Conservation (phyloP, 306 rosid species). For the Boehmeria nivea region DNA sequence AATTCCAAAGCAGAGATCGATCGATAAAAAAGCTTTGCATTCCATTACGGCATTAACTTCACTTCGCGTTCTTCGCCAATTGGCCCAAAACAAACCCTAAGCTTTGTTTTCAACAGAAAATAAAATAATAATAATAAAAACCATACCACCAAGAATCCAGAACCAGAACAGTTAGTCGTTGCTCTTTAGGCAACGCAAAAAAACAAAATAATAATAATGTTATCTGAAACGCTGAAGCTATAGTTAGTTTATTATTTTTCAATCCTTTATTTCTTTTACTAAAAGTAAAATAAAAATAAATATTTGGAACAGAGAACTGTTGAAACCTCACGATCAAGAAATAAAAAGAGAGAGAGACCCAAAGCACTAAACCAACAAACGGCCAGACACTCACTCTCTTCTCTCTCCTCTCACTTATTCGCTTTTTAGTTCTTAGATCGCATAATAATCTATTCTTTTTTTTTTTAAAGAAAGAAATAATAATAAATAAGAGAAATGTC, state of each 20-base stretch:
- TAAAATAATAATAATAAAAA: too few species aligned
- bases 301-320: not conserved
- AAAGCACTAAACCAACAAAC: too few species aligned
- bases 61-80: slow-evolving; percentile 24
- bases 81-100: not conserved
- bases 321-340: not conserved
- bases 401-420: not conserved
- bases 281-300: too few species aligned
- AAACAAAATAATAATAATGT: not conserved
- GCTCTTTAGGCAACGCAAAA: too few species aligned
- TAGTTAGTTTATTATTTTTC: not conserved
- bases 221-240: too few species aligned
- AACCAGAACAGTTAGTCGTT: too few species aligned
- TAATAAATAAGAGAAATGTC: slow-evolving; percentile 33
- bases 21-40: too few species aligned
- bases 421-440: not conserved
- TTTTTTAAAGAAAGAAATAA: not conserved
- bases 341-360: not conserved
- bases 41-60: too few species aligned
- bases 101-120: not conserved
- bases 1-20: slow-evolving; percentile 20
- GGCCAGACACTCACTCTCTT: not conserved
- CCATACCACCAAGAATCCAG: too few species aligned
- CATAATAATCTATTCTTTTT: not conserved
- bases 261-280: not conserved